Evolutionary conservation across 2,329 filamentous ascomycete species (phyloP), one percentile per base, ranked within the genome.

Genomic region (Ceratocystiopsis sp.): DNA sequence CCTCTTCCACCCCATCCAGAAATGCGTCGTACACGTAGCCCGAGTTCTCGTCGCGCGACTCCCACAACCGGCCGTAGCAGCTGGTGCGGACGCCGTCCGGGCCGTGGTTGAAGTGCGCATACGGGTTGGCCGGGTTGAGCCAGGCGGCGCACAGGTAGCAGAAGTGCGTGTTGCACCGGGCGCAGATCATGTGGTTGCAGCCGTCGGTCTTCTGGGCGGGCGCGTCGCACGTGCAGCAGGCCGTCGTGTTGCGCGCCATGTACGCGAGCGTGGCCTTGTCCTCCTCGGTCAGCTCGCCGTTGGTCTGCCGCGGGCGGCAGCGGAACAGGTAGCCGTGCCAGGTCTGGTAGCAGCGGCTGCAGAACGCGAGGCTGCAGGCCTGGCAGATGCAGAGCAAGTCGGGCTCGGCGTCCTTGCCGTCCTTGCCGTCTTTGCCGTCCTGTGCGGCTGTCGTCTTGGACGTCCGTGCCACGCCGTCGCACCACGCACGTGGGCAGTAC

Each of bases 151-250:
- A 96, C 1, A 96, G 71, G 52, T 96, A 96, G 64, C 91, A 98
- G 58, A 95, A 96, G 59, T 96, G 89, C 2, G 84, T 82, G 42
- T 80, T 70, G 65, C 91, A 98, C 49, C 84, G 78, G 58, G 80
- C 84, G 61, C 89, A 95, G 41, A 80, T 83, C 86, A 96, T 96
- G 61, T 95, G 87, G 60, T 95, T 95, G 67, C 91, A 98, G 35
- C 91, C 91, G 55, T 84, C 78, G 2, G 81, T 84, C 66, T 98
- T 98, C 57, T 94, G 84, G 18, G 80, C 80, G 0, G 84, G 84
- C 1, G 81, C 79, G 29, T 69, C 75, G 62, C 91, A 98, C 4
- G 85, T 89, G 12, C 91, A 87, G 56, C 91, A 98, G 1, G 82
- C 78, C 12, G 85, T 85, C 0, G 87, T 93, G 62, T 94, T 78